These are phyloP conservation scores for Hyphopichia buzzinii DNA, from an alignment of 1,139 yeast species.

Conservation along the genomic window DNA sequence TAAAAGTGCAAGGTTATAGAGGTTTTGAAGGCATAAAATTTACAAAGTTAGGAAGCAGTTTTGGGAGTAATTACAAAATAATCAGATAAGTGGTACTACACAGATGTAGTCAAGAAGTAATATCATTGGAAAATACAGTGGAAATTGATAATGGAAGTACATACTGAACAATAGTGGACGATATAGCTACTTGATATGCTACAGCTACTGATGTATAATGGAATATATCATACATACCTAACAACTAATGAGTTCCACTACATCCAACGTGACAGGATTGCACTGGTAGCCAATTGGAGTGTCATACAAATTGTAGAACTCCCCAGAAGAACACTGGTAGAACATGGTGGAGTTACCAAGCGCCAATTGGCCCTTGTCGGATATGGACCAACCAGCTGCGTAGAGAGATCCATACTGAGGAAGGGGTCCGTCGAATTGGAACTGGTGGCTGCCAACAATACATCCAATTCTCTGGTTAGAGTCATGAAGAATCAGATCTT, in stretches of 20 bases:
- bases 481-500: conserved; percentile 36
- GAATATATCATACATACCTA: conserved; percentile 7
- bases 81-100: too few relatives aligned
- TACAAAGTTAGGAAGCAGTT: too few relatives aligned
- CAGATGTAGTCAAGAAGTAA: too few relatives aligned
- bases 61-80: too few relatives aligned
- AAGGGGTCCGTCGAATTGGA: conserved; percentile 47
- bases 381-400: conserved; percentile 45
- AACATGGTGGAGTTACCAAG: conserved; percentile 34
- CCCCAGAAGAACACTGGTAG: conserved; percentile 46
- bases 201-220: too few relatives aligned
- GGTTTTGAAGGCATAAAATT: too few relatives aligned
- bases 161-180: too few relatives aligned
- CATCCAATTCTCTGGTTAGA: conserved; percentile 38
- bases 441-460: conserved; percentile 41
- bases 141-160: too few relatives aligned
- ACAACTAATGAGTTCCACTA: conserved; percentile 36
- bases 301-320: conserved; percentile 41
- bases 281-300: conserved; percentile 30
- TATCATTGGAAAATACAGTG: too few relatives aligned
- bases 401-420: conserved; percentile 42
- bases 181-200: too few relatives aligned
- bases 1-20: too few relatives aligned
- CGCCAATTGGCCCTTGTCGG: conserved; percentile 35
- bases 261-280: conserved; percentile 34